Evolutionary conservation across 768 basidiomycete species (phyloP), one percentile per base, ranked within the genome.

Genomic region (Calocybe indica): DNA sequence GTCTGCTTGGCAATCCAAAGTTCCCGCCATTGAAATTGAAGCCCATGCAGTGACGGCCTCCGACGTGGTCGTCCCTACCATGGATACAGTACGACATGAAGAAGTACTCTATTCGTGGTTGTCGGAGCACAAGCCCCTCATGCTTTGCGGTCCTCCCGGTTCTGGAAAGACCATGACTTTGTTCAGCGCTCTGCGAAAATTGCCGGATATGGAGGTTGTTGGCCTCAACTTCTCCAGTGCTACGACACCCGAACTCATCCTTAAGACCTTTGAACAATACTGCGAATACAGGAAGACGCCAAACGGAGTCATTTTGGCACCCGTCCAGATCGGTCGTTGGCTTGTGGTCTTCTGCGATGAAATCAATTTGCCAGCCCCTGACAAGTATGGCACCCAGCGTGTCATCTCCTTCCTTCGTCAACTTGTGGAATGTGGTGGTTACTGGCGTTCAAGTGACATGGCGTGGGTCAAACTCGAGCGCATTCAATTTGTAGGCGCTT

Each of bases 91-190:
- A 22, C 90, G 96, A 38, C 96, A 99, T 63, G 96, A 99, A 64
- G 95, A 98, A 62, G 92, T 99, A 15, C 72, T 99, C 5, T 98
- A 99, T 64, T 97, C 95, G 0, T 98, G 96, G 96, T 73, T 99
- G 5, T 92, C 93, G 2, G 96, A 98, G 63, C 96, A 98, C 68
- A 97, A 97, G 59, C 96, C 96, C 13, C 78, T 99, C 46, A 89
- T 99, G 82, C 79, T 99, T 22, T 99, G 94, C 62, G 96, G 96
- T 40, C 96, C 96, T 58, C 96, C 96, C n/a, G 96, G 96, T 61
- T 98, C 96, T 14, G 96, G 96, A 15, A 99, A 99, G 72, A 99
- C 96, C 6, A 99, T 99, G 96, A 98, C 96, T 0, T 73, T 99
- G 13, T 98, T 99, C 71, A 96, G 92, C 56, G 96, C 96, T 7